phyloP scores from a whole-genome alignment of 2,329 filamentous ascomycete genomes.

The Cucurbitaria berberidis region DNA sequence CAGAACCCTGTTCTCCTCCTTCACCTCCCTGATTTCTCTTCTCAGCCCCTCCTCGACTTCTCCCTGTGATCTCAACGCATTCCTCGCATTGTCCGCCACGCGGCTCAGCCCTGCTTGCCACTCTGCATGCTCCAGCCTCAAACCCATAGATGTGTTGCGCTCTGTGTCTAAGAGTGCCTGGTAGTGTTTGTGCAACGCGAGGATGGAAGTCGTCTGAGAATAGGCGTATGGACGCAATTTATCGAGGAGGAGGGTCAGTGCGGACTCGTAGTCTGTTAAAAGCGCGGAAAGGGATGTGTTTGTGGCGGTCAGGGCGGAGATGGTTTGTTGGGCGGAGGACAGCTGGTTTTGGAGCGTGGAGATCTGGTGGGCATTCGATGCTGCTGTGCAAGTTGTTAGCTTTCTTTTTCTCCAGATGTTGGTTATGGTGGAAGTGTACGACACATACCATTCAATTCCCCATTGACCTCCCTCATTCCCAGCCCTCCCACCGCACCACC shows the following conservation, averaged over 20 bases:
- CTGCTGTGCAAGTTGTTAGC: slow-evolving; percentile 28
- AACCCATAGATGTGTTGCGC: slow-evolving; percentile 52
- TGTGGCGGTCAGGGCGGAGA: slow-evolving; percentile 32
- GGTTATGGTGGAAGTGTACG: background rate
- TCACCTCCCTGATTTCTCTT: slow-evolving; percentile 50
- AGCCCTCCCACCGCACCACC: slow-evolving; percentile 30
- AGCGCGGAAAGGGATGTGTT: slow-evolving; percentile 38
- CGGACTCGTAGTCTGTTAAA: slow-evolving; percentile 52
- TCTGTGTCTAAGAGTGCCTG: slow-evolving; percentile 52
- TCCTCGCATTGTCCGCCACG: slow-evolving; percentile 51
- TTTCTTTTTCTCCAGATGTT: background rate
- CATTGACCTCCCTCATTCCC: slow-evolving; percentile 42
- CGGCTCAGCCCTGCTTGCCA: slow-evolving; percentile 56
- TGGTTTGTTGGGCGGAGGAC: slow-evolving; percentile 31
- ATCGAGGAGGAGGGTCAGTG: slow-evolving; percentile 47
- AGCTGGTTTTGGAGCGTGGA: slow-evolving; percentile 41
- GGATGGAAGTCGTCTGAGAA: slow-evolving; percentile 51
- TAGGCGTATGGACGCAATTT: slow-evolving; percentile 44
- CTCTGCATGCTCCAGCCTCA: slow-evolving; percentile 55
- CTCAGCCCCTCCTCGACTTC: slow-evolving; percentile 47
- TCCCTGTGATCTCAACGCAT: slow-evolving; percentile 48
- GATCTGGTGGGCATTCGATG: slow-evolving; percentile 40
- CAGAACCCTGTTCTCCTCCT: slow-evolving; percentile 57
- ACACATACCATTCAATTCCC: slow-evolving; percentile 41
- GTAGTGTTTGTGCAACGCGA: slow-evolving; percentile 57